phyloP scores from a whole-genome alignment of 352 stramenopile species.

The Pythium dissimile region DNA sequence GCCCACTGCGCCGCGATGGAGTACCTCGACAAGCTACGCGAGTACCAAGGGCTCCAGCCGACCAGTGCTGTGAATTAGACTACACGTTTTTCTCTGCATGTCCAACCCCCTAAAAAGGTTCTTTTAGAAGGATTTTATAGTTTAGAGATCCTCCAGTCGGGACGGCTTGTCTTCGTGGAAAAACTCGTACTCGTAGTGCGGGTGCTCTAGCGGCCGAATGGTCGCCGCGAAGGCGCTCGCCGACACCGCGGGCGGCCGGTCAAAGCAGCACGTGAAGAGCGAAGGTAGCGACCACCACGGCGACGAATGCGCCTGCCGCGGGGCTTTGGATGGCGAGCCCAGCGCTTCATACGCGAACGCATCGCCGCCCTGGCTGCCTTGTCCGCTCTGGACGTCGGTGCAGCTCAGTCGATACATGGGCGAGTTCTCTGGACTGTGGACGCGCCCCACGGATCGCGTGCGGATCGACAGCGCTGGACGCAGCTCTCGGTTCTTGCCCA shows the following conservation, averaged over 20 bases:
- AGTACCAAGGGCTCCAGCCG: conserved; percentile 20
- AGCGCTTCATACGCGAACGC: not conserved
- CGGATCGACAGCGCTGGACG: not conserved
- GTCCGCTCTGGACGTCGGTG: not conserved
- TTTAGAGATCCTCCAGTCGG: conserved; percentile 15
- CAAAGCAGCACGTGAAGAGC: conserved; percentile 28
- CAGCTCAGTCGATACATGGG: conserved; percentile 40
- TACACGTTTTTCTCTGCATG: not conserved
- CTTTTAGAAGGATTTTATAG: not conserved
- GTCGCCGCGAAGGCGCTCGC: not conserved
- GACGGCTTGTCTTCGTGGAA: conserved; percentile 21
- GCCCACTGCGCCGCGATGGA: conserved; percentile 50
- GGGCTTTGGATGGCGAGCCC: conserved; percentile 7
- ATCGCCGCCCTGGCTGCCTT: not conserved
- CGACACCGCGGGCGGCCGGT: conserved; percentile 9
- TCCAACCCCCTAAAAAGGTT: not conserved
- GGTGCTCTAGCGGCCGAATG: conserved; percentile 25
- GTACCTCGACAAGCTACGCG: conserved; percentile 54
- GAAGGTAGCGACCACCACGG: conserved; percentile 23
- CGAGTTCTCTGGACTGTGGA: conserved; percentile 64
- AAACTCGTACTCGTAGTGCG: conserved; percentile 25
- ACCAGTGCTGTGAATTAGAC: not conserved
- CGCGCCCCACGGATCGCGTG: conserved; percentile 23
- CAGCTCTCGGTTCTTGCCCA: not conserved
- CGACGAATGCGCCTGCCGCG: conserved; percentile 15